Percentiles rank a stretch among this genome's conserved stretches.
Evolutionary conservation across 2,329 filamentous ascomycete genomes (phyloP).

Genomic region (Sporothrix sp.): DNA sequence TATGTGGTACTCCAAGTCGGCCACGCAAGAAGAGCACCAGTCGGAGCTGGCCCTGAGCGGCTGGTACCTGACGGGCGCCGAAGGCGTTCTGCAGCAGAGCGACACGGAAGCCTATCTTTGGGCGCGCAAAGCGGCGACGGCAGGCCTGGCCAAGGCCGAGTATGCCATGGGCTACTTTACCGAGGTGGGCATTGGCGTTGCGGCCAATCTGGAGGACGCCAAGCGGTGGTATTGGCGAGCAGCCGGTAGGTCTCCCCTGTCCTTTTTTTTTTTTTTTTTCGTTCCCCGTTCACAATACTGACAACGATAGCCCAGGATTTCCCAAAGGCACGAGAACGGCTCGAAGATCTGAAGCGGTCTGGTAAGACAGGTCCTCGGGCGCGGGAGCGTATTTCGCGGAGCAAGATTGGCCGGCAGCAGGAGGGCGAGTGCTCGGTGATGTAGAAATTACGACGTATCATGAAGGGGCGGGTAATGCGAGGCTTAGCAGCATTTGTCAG

Average conservation of each 20-base stretch:
- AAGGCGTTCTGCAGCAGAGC: conserved; percentile 79
- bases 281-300: conserved; percentile 6
- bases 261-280: conserved; percentile 27
- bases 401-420: conserved; percentile 70
- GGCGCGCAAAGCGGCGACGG: conserved; percentile 85
- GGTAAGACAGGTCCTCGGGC: conserved; percentile 64
- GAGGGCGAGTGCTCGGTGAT: conserved; percentile 83
- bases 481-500: not conserved
- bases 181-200: conserved; percentile 84
- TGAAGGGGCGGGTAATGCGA: not conserved
- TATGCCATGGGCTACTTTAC: conserved; percentile 98
- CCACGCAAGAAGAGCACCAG: conserved; percentile 88
- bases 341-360: conserved; percentile 82
- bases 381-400: conserved; percentile 70
- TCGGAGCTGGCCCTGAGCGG: conserved; percentile 74
- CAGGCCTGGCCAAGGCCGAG: conserved; percentile 84
- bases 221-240: conserved; percentile 98
- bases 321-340: conserved; percentile 79
- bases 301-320: conserved; percentile 73
- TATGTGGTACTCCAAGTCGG: conserved; percentile 86
- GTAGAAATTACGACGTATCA: conserved; percentile 33
- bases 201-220: conserved; percentile 82
- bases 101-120: conserved; percentile 96
- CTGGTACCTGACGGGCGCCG: conserved; percentile 91
- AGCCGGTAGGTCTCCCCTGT: conserved; percentile 63